Evolutionary conservation across 192 early-diverging fungal genomes (phyloP), one percentile per base, ranked within the genome.

Genomic region (Podila clonocystis): DNA sequence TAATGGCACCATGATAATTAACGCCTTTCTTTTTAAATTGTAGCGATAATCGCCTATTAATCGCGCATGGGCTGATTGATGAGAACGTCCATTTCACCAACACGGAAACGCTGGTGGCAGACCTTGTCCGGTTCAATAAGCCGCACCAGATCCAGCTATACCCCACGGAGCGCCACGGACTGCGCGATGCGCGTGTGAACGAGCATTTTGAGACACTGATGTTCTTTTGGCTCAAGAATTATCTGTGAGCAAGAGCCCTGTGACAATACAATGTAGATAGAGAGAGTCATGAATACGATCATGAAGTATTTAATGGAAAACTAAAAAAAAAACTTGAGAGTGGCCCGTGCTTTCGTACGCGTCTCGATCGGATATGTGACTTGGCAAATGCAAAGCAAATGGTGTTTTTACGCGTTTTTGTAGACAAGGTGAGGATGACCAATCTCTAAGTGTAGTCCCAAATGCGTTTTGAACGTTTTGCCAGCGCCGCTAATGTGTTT

Each of bases 181-280:
- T 94, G 41, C 72, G 91, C 24, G 84, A 87, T 73, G 82, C 90
- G 5, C 87, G 85, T 38, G 89, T 88, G 11, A 90, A 90, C 61
- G 93, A 94, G 72, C 93, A 94, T 63, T 94, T 91, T 88, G 93
- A 94, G 77, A 93, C 91, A 1, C 72, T 93, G 19, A 88, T 93
- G 86, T 86, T 89, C 33, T 88, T 85, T 66, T 89, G 87, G 82
- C 70, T 93, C 11, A 70, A 87, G 22, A 88, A 90, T 58, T 84
- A 88, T 63, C 74, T 92, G 9, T 90, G 66, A 77, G 29, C 33
- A 36, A 6, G 33, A 34, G 33, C 2, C 7, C 0, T 34, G 33
- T 34, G 33, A 31, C 5, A 33, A 19, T 20, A 36, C 38, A 34
- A 6, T 3, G 38, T 20, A 20, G 2, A 19, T 19, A 59, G 24